phyloP scores from a whole-genome alignment of 805 yeast genomes.

The Naumovozyma castellii region DNA sequence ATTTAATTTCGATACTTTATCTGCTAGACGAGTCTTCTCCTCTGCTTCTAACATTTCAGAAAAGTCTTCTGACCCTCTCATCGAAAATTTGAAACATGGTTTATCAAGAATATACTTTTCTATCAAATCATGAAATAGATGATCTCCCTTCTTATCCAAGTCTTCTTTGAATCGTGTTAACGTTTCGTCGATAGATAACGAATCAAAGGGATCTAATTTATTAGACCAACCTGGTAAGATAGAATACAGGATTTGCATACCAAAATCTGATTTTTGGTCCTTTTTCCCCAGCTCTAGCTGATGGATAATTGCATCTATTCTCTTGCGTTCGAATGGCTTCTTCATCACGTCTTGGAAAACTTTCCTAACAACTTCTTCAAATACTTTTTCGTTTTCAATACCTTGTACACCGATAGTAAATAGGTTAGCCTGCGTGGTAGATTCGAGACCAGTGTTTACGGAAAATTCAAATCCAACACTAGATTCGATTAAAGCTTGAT shows the following conservation, averaged over 20 bases:
- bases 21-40: constrained; percentile 45
- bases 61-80: constrained; percentile 60
- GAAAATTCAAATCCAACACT: constrained; percentile 80
- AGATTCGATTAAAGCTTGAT: constrained; percentile 76
- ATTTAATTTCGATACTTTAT: constrained; percentile 36
- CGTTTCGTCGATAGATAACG: constrained; percentile 54
- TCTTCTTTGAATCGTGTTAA: constrained; percentile 54
- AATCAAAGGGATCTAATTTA: constrained; percentile 62
- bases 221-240: constrained; percentile 83
- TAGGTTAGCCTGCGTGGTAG: constrained; percentile 64
- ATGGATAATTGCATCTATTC: constrained; percentile 80
- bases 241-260: constrained; percentile 63
- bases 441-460: constrained; percentile 80
- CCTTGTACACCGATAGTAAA: constrained; percentile 86
- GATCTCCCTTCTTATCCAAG: constrained; percentile 42
- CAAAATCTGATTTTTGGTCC: constrained; percentile 85
- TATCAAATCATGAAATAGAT: constrained; percentile 52
- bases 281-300: constrained; percentile 78
- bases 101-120: constrained; percentile 41
- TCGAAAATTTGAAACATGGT: constrained; percentile 60
- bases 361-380: constrained; percentile 40
- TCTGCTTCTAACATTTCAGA: constrained; percentile 42
- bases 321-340: constrained; percentile 42
- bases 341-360: constrained; percentile 39
- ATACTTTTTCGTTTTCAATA: constrained; percentile 37